Evolutionary conservation across 805 yeast genomes (phyloP).

Genomic region (Yarrowia yakushimensis): DNA sequence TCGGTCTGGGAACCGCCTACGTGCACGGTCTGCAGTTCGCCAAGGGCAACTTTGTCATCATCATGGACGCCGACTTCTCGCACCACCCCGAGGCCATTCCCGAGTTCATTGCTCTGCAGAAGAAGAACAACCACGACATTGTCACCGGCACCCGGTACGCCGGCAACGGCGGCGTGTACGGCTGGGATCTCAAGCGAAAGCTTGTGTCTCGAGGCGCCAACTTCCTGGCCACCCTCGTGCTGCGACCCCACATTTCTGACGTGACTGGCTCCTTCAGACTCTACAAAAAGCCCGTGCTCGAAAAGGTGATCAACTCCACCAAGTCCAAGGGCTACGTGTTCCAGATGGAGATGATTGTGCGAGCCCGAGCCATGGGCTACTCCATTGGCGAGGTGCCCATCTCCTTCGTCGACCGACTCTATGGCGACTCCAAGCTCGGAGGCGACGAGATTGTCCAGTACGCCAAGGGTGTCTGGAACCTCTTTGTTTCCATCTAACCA

Average conservation of each 20-base stretch:
- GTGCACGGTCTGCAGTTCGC: slow-evolving; percentile 71
- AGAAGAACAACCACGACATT: slow-evolving; percentile 41
- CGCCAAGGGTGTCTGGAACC: slow-evolving; percentile 69
- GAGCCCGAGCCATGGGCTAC: slow-evolving; percentile 72
- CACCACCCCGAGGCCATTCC: slow-evolving; percentile 82
- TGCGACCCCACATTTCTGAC: slow-evolving; percentile 70
- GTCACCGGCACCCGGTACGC: slow-evolving; percentile 64
- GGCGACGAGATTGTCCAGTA: slow-evolving; percentile 79
- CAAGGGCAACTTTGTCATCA: slow-evolving; percentile 69
- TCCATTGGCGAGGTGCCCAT: slow-evolving; percentile 76
- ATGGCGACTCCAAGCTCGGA: slow-evolving; percentile 75
- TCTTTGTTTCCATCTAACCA: slow-evolving; percentile 55
- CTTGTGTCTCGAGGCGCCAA: slow-evolving; percentile 77
- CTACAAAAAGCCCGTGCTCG: slow-evolving; percentile 65
- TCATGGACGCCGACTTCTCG: slow-evolving; percentile 82
- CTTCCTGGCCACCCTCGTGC: slow-evolving; percentile 65
- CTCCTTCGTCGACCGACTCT: slow-evolving; percentile 71
- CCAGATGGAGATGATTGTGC: slow-evolving; percentile 87
- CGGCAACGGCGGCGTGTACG: slow-evolving; percentile 78
- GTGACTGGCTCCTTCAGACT: slow-evolving; percentile 74
- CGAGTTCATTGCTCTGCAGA: slow-evolving; percentile 62
- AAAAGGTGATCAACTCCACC: slow-evolving; percentile 62
- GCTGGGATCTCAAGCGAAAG: slow-evolving; percentile 80
- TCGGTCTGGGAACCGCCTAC: slow-evolving; percentile 78
- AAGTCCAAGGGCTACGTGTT: slow-evolving; percentile 76